phyloP scores from a whole-genome alignment of 441 rosid species.

The Jatropha multifida region DNA sequence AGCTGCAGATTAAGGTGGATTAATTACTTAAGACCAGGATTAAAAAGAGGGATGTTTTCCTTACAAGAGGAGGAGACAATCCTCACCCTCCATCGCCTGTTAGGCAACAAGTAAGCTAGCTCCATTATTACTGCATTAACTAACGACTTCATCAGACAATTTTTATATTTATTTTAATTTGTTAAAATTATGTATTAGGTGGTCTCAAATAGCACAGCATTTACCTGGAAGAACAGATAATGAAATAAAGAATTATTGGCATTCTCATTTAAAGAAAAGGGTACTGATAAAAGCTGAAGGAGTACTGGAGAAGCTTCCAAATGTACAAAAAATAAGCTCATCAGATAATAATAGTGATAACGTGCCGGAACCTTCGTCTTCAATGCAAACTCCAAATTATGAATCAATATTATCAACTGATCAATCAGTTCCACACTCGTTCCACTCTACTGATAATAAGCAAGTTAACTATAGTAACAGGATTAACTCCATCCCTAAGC shows the following conservation, averaged over 20 bases:
- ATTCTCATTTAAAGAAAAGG: constrained; percentile 76
- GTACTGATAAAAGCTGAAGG: constrained; percentile 28
- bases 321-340: constrained; percentile 19
- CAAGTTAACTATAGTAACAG: background rate
- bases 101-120: constrained; percentile 80
- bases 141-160: no score
- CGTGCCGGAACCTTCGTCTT: constrained; percentile 24
- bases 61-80: constrained; percentile 64
- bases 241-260: constrained; percentile 91
- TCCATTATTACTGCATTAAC: background rate
- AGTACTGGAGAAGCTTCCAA: constrained; percentile 13
- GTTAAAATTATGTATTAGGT: constrained; percentile 33
- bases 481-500: constrained; percentile 42
- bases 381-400: constrained; percentile 23
- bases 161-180: no score
- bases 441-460: constrained; percentile 24
- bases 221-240: constrained; percentile 91
- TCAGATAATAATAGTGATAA: constrained; percentile 29
- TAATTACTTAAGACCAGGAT: constrained; percentile 82
- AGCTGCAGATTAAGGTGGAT: constrained; percentile 93
- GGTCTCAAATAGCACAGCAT: constrained; percentile 74
- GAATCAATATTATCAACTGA: constrained; percentile 29
- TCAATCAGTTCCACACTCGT: constrained; percentile 23
- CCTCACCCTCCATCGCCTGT: constrained; percentile 56
- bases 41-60: constrained; percentile 60